Evolutionary conservation across 169 alveolate species (phyloP).

Genomic region (Plasmodium yoelii): DNA sequence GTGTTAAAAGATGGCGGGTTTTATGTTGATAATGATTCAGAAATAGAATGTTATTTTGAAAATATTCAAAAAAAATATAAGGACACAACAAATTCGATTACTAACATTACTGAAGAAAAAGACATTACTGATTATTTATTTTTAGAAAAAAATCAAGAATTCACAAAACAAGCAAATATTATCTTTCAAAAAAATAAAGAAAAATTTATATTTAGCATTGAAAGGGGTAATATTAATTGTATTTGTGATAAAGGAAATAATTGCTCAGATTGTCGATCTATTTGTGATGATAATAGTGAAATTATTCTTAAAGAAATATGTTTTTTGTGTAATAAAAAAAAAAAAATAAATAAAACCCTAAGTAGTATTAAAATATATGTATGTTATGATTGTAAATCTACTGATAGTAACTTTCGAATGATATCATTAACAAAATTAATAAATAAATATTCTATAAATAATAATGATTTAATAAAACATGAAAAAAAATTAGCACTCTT

Average conservation of each 20-base stretch:
- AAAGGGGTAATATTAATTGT: slow-evolving; percentile 1
- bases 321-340: slow-evolving; percentile 53
- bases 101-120: no score
- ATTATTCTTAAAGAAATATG: slow-evolving; percentile 22
- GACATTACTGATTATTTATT: background rate
- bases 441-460: slow-evolving; percentile 45
- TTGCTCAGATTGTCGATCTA: background rate
- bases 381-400: slow-evolving; percentile 63
- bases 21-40: background rate
- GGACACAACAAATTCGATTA: no score
- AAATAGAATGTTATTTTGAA: background rate
- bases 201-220: slow-evolving; percentile 46
- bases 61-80: background rate
- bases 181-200: slow-evolving; percentile 38
- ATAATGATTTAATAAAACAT: slow-evolving; percentile 32
- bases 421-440: slow-evolving; percentile 55
- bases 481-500: slow-evolving; percentile 51
- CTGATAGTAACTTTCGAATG: slow-evolving; percentile 62
- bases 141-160: slow-evolving; percentile 39
- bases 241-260: background rate
- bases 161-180: slow-evolving; percentile 12
- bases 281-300: background rate
- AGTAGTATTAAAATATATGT: slow-evolving; percentile 32
- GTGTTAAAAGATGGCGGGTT: slow-evolving; percentile 23
- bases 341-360: slow-evolving; percentile 39